Conservation (phyloP, 305 asterid genomes). For the Fraxinus dipetala region DNA sequence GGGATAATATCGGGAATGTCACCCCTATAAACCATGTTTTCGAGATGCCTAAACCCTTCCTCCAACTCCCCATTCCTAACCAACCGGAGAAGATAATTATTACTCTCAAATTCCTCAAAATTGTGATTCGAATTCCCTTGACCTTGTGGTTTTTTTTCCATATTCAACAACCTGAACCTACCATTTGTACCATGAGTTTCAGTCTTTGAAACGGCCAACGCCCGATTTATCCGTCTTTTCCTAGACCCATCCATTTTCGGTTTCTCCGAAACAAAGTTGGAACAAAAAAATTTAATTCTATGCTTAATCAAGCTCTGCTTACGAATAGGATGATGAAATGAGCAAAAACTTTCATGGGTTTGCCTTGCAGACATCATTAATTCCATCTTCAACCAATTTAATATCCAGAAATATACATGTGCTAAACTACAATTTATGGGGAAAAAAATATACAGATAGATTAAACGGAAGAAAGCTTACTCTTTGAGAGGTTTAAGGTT, state of each 20-base stretch:
- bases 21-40: constrained; percentile 65
- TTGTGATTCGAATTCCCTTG: constrained; percentile 38
- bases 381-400: constrained; percentile 41
- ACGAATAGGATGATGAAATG: constrained; percentile 29
- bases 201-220: constrained; percentile 42
- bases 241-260: constrained; percentile 9
- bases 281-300: constrained; percentile 26
- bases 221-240: constrained; percentile 32
- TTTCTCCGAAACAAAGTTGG: constrained; percentile 31
- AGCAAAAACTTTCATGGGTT: constrained; percentile 46
- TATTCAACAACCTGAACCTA: constrained; percentile 33
- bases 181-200: constrained; percentile 46
- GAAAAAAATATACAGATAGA: not conserved
- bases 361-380: constrained; percentile 50
- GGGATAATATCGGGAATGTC: constrained; percentile 76
- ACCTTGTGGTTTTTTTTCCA: constrained; percentile 34
- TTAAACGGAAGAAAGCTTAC: not conserved
- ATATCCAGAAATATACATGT: not conserved
- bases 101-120: constrained; percentile 70
- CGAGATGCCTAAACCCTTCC: constrained; percentile 71
- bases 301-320: constrained; percentile 21
- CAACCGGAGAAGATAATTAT: constrained; percentile 58
- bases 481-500: not conserved
- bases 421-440: not conserved
- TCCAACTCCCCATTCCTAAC: constrained; percentile 71